Percentiles rank a stretch among this genome's conserved stretches.
phyloP scores from a whole-genome alignment of 2,329 filamentous ascomycete species.

The Fusarium agapanthi region DNA sequence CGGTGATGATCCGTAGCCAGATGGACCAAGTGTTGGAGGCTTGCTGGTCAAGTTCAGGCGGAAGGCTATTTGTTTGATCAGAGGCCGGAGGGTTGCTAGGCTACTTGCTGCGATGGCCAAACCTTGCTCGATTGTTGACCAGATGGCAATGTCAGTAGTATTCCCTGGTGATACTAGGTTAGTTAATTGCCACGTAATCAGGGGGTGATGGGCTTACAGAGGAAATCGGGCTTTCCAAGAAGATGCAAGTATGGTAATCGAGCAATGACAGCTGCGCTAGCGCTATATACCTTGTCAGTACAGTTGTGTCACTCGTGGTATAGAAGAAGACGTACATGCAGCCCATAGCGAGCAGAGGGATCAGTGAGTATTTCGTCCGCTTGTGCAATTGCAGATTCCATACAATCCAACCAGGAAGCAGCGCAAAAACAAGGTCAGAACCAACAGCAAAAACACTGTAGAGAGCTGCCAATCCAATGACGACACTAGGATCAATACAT shows the following conservation, averaged over 20 bases:
- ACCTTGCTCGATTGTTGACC: conserved; percentile 55
- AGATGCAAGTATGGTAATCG: conserved; percentile 48
- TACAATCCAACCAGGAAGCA: conserved; percentile 61
- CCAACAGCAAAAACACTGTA: conserved; percentile 57
- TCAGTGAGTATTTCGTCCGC: conserved; percentile 58
- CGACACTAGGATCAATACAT: conserved; percentile 47
- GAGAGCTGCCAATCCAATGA: conserved; percentile 58
- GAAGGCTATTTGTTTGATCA: conserved; percentile 42
- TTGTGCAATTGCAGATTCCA: conserved; percentile 60
- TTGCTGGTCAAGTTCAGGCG: conserved; percentile 27
- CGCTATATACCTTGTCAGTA: conserved; percentile 39
- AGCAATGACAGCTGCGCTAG: conserved; percentile 51
- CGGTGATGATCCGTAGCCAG: conserved; percentile 2
- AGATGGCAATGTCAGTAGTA: conserved; percentile 54
- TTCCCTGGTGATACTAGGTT: conserved; percentile 33
- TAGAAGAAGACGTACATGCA: conserved; percentile 49
- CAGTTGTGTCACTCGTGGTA: no score
- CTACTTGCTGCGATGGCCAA: conserved; percentile 56
- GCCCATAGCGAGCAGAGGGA: conserved; percentile 62
- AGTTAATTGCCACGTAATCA: background rate
- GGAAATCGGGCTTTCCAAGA: conserved; percentile 49
- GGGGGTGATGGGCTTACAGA: conserved; percentile 42
- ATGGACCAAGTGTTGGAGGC: conserved; percentile 13
- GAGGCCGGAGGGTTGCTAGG: conserved; percentile 53
- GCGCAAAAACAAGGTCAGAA: conserved; percentile 57